Evolutionary conservation across 1,139 yeast species (phyloP), one percentile per base, ranked within the genome.

Genomic region (Debaryomyces psychrophilus): DNA sequence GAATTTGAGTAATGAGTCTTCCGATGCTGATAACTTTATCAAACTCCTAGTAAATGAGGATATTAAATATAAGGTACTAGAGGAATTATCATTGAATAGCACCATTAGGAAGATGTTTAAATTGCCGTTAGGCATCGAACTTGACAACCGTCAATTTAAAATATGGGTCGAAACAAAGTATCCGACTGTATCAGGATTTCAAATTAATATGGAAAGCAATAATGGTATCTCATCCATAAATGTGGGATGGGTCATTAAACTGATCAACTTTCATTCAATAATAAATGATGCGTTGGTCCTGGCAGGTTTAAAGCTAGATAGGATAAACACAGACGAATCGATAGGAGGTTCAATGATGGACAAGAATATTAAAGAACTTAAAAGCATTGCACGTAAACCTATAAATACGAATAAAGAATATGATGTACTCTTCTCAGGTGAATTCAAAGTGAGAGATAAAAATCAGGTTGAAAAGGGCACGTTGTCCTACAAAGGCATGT

Each of bases 171-270:
- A 69, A 44, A 52, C 64, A 12, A 56, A 57, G 28, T 51, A 56
- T 36, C 68, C 72, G 2, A 60, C 69, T 8, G 51, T 71, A 1
- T 65, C 69, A 2, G 76, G 76, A 1, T 39, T 67, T 11, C 57
- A 59, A 41, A 48, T 69, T 14, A 51, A 53, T 25, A 47, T 66
- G n/a, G 38, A 46, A 18, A 45, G 48, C 15, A 33, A 14, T 11
- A 41, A 46, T 7, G 34, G 40, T 2, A 26, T 22, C 14, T 38
- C 49, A 18, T 40, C 45, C 9, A 12, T 50, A 35, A 35, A 37
- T 35, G 27, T 51, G 15, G 31, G 45, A 40, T 70, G 76, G 76
- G 45, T 47, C 8, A 57, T 70, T 11, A 65, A 64, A 44, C 67
- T 64, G 39, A 52, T 71, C 8, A 58, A 60, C 37, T 44, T 64